Evolutionary conservation across 768 basidiomycete genomes (phyloP), one percentile per base, ranked within the genome.

Genomic region (Pluteus cervinus): DNA sequence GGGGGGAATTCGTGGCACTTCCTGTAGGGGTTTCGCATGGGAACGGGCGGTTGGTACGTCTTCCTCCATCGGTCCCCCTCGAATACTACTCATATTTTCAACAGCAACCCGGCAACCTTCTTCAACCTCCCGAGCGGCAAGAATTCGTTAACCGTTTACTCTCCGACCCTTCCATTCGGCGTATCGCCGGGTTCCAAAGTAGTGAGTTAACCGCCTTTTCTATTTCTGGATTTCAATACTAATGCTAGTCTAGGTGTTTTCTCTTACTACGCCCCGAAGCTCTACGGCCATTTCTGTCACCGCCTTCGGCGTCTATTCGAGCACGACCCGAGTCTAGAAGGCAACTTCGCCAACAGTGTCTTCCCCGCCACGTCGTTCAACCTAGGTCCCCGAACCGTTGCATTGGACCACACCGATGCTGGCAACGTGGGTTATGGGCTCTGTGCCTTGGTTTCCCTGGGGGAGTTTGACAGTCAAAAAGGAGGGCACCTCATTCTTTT

Each of bases 301-400:
- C 17, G 17, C 9, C 28, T 39, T 16, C 14, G 32, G 1, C 23
- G 30, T 7, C 15, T 43, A 11, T 33, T 33, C n/a, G 9, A 16
- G 6, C 15, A 23, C 10, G 12, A 39, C 20, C 30, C 36, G 3
- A n/a, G 17, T 12, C 37, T 46, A 10, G 14, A 9, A n/a, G 17
- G 24, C 3, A 43, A 38, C 16, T 46, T 43, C 18, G 7, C 17
- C 4, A 43, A 42, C 16, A 39, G 42, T n/a, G 30, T 57, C 1
- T 65, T 58, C 12, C 41, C 56, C 0, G 42, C 45, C 0, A 26
- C 38, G 0, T 58, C 53, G 2, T 51, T 63, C 42, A 63, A 65
- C 37, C 44, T 60, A 7, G 60, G 59, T 0, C 45, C 48, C 0
- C 30, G 25, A 0, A 51, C 48, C 0, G 24, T 48, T 0, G 51